A percentile compares a stretch with the other conserved stretches of the same genome.
phyloP scores from a whole-genome alignment of 192 early-diverging fungal genomes.

The Gigaspora rosea region DNA sequence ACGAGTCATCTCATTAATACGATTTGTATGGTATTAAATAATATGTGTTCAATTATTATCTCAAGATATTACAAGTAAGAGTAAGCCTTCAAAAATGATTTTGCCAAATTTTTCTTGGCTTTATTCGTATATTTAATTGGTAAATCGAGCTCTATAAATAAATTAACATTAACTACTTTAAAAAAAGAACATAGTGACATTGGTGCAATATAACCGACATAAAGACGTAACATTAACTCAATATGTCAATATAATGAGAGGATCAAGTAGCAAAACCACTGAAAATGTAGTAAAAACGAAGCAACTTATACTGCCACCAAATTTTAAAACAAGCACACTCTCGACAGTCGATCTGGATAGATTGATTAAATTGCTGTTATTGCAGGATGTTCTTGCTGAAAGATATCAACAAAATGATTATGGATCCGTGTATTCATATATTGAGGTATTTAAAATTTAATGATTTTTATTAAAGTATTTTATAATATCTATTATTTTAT shows the following conservation, averaged over 20 bases:
- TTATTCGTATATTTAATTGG: no score
- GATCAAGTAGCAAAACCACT: background rate
- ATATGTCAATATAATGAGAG: background rate
- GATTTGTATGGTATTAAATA: no score
- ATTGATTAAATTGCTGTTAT: background rate
- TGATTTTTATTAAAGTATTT: background rate
- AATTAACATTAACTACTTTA: no score
- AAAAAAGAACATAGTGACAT: slow-evolving; percentile 31
- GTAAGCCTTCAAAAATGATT: no score
- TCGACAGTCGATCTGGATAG: background rate
- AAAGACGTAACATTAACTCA: slow-evolving; percentile 42
- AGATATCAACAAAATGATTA: background rate
- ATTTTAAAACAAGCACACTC: background rate
- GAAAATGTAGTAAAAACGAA: background rate
- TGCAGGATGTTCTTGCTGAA: background rate
- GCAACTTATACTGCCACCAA: background rate
- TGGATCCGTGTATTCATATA: background rate
- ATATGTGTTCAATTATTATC: no score
- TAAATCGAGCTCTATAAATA: no score
- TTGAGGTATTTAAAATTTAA: background rate
- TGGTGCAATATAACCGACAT: slow-evolving; percentile 47
- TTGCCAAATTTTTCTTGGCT: no score
- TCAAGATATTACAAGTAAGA: no score
- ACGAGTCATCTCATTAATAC: no score
- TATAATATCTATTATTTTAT: no score